Base-by-base conservation (phyloP, 371 early-diverging fungal genomes). In the Mycotypha africana region DNA sequence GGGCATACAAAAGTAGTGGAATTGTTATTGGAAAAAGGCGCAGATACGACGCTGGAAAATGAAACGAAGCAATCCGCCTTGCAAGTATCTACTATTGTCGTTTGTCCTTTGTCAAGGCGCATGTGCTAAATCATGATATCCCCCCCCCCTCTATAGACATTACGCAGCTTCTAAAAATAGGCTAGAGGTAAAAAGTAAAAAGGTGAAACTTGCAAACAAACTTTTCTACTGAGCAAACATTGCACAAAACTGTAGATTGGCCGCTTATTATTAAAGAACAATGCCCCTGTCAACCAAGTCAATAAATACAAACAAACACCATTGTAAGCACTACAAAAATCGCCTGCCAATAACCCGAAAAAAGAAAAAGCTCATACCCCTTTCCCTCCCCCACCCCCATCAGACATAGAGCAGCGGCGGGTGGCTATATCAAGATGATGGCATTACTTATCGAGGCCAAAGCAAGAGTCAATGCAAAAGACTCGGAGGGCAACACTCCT, bases 161-260 rank as follows among this genome's bases (percentile, higher is more conserved):
- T 79, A 79, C 41, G 79, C 76, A 7, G 74, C 76, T 1, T 76
- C 77, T 11, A 79, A 79, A 47, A 75, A 74, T 51, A 67, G 65
- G 41, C 35, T 71, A 37, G 76, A 76, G 24, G 71, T 53, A 51
- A 48, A 23, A 12, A 9, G 34, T 11, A n/a, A n/a, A n/a, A n/a
- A n/a, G n/a, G n/a, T n/a, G n/a, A n/a, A n/a, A n/a, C n/a, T n/a
- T n/a, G n/a, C n/a, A n/a, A n/a, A n/a, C n/a, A n/a, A n/a, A n/a
- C n/a, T n/a, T n/a, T 40, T 45, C 34, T 45, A 16, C 20, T 26
- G 11, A 20, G 16, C 17, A 16, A 40, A 12, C 14, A 6, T 21
- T n/a, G 8, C 26, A 33, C 23, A 11, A 4, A 34, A 17, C 17
- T n/a, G 19, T 51, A 59, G 52, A 60, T 78, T 11, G 61, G 55